Evolutionary conservation across 1,139 yeast species (phyloP).

Genomic region (Diutina rugosa): DNA sequence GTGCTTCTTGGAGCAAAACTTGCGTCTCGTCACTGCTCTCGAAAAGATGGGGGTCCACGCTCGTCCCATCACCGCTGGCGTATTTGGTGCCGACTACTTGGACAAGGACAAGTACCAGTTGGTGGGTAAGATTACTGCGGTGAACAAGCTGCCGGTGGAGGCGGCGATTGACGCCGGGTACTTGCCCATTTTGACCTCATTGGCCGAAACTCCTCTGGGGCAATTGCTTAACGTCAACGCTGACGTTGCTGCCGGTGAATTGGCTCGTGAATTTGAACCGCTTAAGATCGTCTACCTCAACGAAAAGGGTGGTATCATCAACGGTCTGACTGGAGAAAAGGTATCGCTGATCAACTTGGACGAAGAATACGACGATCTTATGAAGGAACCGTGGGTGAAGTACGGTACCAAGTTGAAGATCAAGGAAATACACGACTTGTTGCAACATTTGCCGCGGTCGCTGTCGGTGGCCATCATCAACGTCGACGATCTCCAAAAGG

Average conservation of each 20-base stretch:
- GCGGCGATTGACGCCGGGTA: slow-evolving; percentile 95
- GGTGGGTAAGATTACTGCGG: slow-evolving; percentile 81
- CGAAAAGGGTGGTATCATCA: slow-evolving; percentile 95
- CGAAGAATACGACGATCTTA: slow-evolving; percentile 83
- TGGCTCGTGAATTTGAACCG: slow-evolving; percentile 94
- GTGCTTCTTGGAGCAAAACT: slow-evolving; percentile 89
- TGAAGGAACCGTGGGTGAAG: slow-evolving; percentile 96
- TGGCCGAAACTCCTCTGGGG: slow-evolving; percentile 94
- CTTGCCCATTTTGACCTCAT: slow-evolving; percentile 86
- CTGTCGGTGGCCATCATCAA: slow-evolving; percentile 96
- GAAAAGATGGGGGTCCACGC: slow-evolving; percentile 97
- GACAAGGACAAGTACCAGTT: slow-evolving; percentile 84
- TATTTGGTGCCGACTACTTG: slow-evolving; percentile 84
- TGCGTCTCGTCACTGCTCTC: slow-evolving; percentile 86
- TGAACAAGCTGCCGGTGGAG: slow-evolving; percentile 84
- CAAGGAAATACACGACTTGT: slow-evolving; percentile 87
- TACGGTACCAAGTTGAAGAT: slow-evolving; percentile 96
- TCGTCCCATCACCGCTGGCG: slow-evolving; percentile 97
- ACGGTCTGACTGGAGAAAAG: slow-evolving; percentile 86
- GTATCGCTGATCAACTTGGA: slow-evolving; percentile 84
- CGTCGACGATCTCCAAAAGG: slow-evolving; percentile 91
- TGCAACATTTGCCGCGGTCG: slow-evolving; percentile 90
- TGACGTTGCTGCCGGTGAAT: slow-evolving; percentile 97
- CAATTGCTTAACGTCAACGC: slow-evolving; percentile 96
- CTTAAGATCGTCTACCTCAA: slow-evolving; percentile 89